Base-by-base conservation (phyloP, 2,329 filamentous ascomycete genomes). In the Verticillium alfalfae region DNA sequence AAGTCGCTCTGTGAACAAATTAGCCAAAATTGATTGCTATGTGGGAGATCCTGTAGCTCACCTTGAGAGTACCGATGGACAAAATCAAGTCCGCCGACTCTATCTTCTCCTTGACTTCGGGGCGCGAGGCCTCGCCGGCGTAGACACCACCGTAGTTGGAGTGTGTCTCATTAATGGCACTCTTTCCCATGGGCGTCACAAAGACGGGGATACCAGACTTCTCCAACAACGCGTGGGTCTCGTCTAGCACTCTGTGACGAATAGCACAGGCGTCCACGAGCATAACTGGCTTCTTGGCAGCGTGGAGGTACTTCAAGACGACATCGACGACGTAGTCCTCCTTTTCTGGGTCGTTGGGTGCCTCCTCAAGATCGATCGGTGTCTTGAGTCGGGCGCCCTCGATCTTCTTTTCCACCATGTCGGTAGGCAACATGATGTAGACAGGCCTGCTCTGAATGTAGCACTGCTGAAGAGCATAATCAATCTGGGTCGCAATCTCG, bases 151-250 rank as follows among this genome's bases (percentile, higher is more conserved):
- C 90, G 67, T 89, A 96, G 69, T 85, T 90, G n/a, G 83, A 79
- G 56, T 90, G 82, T 2, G 84, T 84, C 74, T 97, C 92, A 69
- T 95, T 84, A 56, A 97, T 84, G 22, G 90, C 90, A 18, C 92
- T 86, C 77, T 96, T 96, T 56, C 92, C 92, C 90, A 96, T 96
- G 2, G 92, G 91, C 0, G 92, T 90, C n/a, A 93, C 90, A 68
- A 95, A 96, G 0, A 91, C 89, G 5, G 93, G 92, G 8, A 96
- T 79, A 4, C 85, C 81, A 1, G 91, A 91, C 73, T 88, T 91
- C 63, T 88, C 80, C 59, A 96, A 79, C 16, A 97, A 79, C 8
- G 85, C 84, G 67, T 91, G 86, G 18, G 92, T 87, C 73, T 95
- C 91, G 1, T 85, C 74, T 1, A 93, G 74, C 16, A 90, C 89